Conservation (phyloP, 805 yeast species). For the Millerago galiae region DNA sequence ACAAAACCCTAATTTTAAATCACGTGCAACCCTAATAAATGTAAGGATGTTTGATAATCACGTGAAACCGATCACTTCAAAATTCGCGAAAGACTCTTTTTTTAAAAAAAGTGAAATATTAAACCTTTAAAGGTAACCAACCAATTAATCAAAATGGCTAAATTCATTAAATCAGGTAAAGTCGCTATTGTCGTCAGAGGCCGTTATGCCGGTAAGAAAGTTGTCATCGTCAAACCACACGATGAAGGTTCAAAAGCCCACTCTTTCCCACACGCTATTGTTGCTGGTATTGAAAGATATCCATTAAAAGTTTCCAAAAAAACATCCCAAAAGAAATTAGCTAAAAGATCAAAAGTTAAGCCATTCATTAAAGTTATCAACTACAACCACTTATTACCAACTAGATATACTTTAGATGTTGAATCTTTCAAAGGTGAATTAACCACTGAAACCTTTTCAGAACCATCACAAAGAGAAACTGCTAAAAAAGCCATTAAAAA, state of each 20-base stretch:
- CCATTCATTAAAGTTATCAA: slow-evolving; percentile 98
- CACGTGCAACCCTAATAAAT: slow-evolving; percentile 4
- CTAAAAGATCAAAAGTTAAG: slow-evolving; percentile 97
- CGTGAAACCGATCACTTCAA: background rate
- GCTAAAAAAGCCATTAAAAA: slow-evolving; percentile 98
- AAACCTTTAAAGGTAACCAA: slow-evolving; percentile 1
- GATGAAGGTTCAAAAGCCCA: slow-evolving; percentile 98
- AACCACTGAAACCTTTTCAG: slow-evolving; percentile 88
- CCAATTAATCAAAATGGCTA: slow-evolving; percentile 62
- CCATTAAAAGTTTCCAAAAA: slow-evolving; percentile 95
- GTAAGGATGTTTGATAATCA: slow-evolving; percentile 9
- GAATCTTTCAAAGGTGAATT: slow-evolving; percentile 90
- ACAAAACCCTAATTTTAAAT: background rate
- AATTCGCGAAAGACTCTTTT: slow-evolving; percentile 15
- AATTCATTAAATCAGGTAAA: slow-evolving; percentile 95
- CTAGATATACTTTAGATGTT: slow-evolving; percentile 97
- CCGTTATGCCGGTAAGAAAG: slow-evolving; percentile 99
- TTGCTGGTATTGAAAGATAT: slow-evolving; percentile 98
- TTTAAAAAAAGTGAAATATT: slow-evolving; percentile 23
- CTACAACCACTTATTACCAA: slow-evolving; percentile 99
- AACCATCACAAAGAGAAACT: slow-evolving; percentile 97
- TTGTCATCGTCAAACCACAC: slow-evolving; percentile 95
- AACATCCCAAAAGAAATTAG: slow-evolving; percentile 93
- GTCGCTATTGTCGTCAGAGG: slow-evolving; percentile 99
- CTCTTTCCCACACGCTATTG: slow-evolving; percentile 99